Evolutionary conservation across 371 early-diverging fungal species (phyloP), one percentile per base, ranked within the genome.

Genomic region (Actinomortierella ambigua): DNA sequence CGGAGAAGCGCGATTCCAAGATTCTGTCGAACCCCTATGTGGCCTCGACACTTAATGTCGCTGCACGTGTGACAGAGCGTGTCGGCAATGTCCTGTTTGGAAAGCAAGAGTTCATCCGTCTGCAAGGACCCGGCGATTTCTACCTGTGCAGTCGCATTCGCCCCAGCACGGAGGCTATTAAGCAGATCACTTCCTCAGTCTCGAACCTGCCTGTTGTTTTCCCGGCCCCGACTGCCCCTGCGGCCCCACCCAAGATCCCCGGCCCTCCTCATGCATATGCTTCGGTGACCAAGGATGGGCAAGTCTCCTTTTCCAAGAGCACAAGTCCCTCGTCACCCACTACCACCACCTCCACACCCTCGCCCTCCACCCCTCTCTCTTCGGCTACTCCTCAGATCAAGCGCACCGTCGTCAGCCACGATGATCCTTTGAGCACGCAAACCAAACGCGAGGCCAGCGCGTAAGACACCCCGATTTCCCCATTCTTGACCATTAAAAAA

Each of bases 121-220:
- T 90, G 28, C 82, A 81, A 46, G 90, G 90, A 26, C 90, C 90
- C 24, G 90, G 90, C 22, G 88, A 90, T 55, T 84, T 88, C 58
- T 90, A 85, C 64, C 62, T 90, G 41, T 79, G 88, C 53, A 87
- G 87, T 48, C 75, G 90, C 53, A 78, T 88, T 39, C 84, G 83
- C 61, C 85, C 90, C 29, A 73, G 75, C 51, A 73, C 75, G 0
- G 75, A 73, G 23, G 58, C 63, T 34, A n/a, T 73, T 39, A 73
- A 73, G 63, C 75, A 73, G 58, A 39, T 73, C 18, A 67, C 64
- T 1, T 66, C 75, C 2, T 73, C 75, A 13, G 42, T 63, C 22
- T 44, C 61, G 17, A 73, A 73, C 46, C 61, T 73, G 5, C 75
- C 75, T 0, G 75, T 73, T 41, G 47, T 73, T 28, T 73, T 63